Evolutionary conservation across 768 basidiomycete species (phyloP), one percentile per base, ranked within the genome.

Genomic region (Erythrobasidium yunnanense): DNA sequence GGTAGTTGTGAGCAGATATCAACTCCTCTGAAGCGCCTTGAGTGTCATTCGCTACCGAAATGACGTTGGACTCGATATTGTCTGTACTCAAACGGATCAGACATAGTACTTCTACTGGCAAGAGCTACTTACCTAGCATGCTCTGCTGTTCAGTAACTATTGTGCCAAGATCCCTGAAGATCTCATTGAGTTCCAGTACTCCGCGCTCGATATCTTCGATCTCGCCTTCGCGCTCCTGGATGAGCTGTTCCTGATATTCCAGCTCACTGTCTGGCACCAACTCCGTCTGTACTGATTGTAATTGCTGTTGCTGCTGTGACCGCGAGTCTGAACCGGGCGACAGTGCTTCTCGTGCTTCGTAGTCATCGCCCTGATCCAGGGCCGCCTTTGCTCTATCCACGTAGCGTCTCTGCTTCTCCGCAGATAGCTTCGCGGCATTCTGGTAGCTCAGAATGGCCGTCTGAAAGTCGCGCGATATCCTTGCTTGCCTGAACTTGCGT

Each of bases 201-300:
- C 95, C 93, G 5, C 84, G 85, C 77, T 99, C 95, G 55, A 99
- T 99, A 74, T 96, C 91, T 55, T 87, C 83, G 60, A 97, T 97
- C 73, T 97, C 95, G 0, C 81, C 81, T 75, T 99, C 93, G 18
- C 95, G 86, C 74, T 99, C 95, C 55, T 87, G 85, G 57, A 95
- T 90, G 35, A 97, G 78, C 8, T 89, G 88, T 74, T 99, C 93
- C 76, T 97, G 95, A 75, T 92, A 92, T 15, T 89, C 89, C 23
- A 97, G 82, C 76, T 96, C 93, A 30, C 65, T 57, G 46, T 74
- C 71, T 6, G 67, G 32, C 47, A 71, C 33, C 27, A 71, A 71
- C 50, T 63, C 73, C 71, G 71, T 66, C 51, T 72, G 74, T 11
- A 68, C 66, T 60, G 77, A 76, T 65, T 73, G 70, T 56, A 52